These are phyloP conservation scores for Populus ilicifolia DNA, from an alignment of 345 rosid genomes.

Conservation along the genomic window DNA sequence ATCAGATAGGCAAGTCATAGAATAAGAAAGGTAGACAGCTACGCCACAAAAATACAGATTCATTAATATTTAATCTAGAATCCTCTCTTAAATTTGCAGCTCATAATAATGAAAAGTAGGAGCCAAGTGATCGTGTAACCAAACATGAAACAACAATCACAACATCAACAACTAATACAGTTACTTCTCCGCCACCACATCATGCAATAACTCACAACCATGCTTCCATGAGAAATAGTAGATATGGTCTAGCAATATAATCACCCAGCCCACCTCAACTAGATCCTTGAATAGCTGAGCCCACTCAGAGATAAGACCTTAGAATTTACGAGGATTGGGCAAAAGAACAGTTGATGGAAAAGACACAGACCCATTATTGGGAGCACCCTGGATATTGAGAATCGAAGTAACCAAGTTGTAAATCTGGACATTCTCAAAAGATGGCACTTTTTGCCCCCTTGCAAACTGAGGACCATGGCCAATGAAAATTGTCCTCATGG, in stretches of 20 bases:
- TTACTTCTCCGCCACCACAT: neutral
- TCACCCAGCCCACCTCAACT: neutral
- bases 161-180: neutral
- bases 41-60: neutral
- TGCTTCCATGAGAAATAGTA: neutral
- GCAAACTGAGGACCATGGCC: conserved; percentile 88
- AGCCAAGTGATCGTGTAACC: neutral
- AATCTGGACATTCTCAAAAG: conserved; percentile 90
- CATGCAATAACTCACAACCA: conserved; percentile 1
- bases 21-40: neutral
- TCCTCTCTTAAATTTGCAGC: neutral
- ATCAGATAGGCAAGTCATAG: neutral
- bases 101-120: neutral
- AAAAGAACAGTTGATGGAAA: conserved; percentile 50
- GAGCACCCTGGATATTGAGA: conserved; percentile 64
- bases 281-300: neutral
- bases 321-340: conserved; percentile 24
- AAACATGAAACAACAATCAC: neutral
- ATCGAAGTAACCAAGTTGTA: conserved; percentile 80
- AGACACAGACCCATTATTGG: conserved; percentile 67
- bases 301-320: neutral
- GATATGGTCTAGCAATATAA: neutral
- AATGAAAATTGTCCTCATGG: conserved; percentile 88
- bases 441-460: conserved; percentile 72
- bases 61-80: neutral